These are phyloP conservation scores for Alternaria longipes DNA, from an alignment of 2,329 filamentous ascomycete genomes.

Conservation along the genomic window DNA sequence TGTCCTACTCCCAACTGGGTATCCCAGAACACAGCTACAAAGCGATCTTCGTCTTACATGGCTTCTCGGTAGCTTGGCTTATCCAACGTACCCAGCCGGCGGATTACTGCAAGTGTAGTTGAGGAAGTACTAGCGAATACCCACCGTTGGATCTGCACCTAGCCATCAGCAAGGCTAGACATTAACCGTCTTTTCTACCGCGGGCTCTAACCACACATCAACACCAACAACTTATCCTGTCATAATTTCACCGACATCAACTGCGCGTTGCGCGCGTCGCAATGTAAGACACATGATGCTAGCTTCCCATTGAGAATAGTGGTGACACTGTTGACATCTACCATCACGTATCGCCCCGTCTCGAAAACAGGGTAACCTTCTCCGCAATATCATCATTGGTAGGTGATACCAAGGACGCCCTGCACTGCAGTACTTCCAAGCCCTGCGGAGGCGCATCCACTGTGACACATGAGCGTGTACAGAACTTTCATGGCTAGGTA, in stretches of 20 bases:
- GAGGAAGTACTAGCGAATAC: background rate
- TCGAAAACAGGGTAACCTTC: background rate
- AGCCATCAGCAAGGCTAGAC: background rate
- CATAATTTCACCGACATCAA: background rate
- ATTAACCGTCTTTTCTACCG: background rate
- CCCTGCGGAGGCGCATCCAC: background rate
- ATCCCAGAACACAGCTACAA: background rate
- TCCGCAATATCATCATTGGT: background rate
- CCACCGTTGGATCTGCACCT: background rate
- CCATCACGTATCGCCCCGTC: background rate
- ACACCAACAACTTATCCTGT: background rate
- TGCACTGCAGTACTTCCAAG: background rate
- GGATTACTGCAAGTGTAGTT: background rate
- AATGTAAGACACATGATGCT: background rate
- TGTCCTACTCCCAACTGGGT: too few species aligned
- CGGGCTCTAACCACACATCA: background rate
- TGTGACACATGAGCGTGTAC: background rate
- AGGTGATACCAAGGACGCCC: background rate
- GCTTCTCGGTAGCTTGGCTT: conserved; percentile 1
- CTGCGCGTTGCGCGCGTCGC: background rate
- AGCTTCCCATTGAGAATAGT: background rate
- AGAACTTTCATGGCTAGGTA: background rate
- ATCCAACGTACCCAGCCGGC: background rate
- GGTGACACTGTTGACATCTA: background rate
- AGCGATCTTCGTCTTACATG: background rate